Evolutionary conservation across 805 yeast species (phyloP), one percentile per base, ranked within the genome.

Genomic region (Suhomyces canberraensis): DNA sequence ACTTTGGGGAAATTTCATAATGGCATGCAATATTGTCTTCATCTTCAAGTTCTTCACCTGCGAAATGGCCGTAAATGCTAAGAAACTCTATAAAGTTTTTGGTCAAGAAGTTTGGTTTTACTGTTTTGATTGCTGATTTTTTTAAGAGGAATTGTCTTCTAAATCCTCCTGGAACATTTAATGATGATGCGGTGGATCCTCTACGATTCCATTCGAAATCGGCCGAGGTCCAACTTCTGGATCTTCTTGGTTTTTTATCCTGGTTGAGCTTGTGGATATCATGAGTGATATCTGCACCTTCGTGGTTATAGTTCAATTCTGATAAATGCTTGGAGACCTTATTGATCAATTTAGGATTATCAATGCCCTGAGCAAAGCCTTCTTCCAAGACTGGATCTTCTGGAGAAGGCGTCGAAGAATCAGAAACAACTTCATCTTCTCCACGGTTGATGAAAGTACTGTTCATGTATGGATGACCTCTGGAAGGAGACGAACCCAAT

Each of bases 131-230:
- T 48, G 50, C 11, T 25, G 37, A 26, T 40, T 25, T 32, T 8
- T 50, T 43, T 3, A 74, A 57, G 19, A 84, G 61, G 47, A 73
- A 84, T 40, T 82, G 86, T 48, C 95, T 67, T 57, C 95, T 70
- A 57, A 85, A 85, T 0, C 93, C 95, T 35, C 93, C 93, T 0
- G 95, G 95, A 8, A 84, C 81, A 45, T 83, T 78, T 29, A 85
- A 56, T 1, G 79, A 78, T 37, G 85, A 75, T 0, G 90, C 91
- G 9, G 71, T 63, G 0, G 88, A 79, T 11, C 77, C 78, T 33
- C 85, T 63, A 48, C 89, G 66, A 9, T 9, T 9, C 7, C 22
- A 7, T 4, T 36, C 46, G 29, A 42, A 32, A n/a, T 57, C 61
- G 1, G 51, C 37, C 11, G 60, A 54, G 2, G 61, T 47, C 16